phyloP scores from a whole-genome alignment of 1,139 yeast genomes.

The Taphrina deformans region DNA sequence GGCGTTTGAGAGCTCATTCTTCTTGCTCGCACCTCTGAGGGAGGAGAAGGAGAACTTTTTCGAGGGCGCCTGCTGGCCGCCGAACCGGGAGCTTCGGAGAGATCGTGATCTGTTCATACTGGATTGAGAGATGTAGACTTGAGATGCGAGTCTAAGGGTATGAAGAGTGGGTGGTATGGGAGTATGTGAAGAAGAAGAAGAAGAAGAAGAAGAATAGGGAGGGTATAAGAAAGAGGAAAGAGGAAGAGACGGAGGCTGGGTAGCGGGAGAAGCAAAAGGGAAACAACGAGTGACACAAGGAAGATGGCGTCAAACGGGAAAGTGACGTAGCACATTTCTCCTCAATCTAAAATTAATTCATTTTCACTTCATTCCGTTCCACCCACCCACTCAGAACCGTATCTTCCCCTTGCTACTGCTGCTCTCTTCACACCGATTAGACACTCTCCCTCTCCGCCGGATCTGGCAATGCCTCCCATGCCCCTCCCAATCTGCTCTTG shows the following conservation, averaged over 20 bases:
- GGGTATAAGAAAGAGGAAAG: background rate
- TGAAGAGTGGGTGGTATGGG: background rate
- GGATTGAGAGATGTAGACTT: background rate
- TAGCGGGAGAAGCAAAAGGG: background rate
- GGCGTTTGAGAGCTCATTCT: constrained; percentile 29
- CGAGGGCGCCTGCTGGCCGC: constrained; percentile 14
- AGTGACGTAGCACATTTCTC: constrained; percentile 6
- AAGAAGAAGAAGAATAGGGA: background rate
- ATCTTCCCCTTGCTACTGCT: too few relatives aligned
- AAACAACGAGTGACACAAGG: background rate
- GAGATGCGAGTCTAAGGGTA: too few relatives aligned
- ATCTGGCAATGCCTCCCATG: too few relatives aligned
- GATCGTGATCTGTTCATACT: constrained; percentile 31
- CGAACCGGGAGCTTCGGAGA: constrained; percentile 27
- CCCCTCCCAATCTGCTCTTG: too few relatives aligned
- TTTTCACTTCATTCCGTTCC: too few relatives aligned
- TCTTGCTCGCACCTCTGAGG: constrained; percentile 24
- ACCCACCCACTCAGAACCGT: too few relatives aligned
- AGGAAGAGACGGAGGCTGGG: background rate
- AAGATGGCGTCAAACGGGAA: background rate
- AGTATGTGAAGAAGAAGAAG: background rate
- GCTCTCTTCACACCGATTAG: too few relatives aligned
- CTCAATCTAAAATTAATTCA: too few relatives aligned
- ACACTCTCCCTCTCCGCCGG: too few relatives aligned
- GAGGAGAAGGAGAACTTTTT: constrained; percentile 30